Evolutionary conservation across 1,284 basidiomycete species (phyloP), one percentile per base, ranked within the genome.

Genomic region (Entoloma clypeatum): DNA sequence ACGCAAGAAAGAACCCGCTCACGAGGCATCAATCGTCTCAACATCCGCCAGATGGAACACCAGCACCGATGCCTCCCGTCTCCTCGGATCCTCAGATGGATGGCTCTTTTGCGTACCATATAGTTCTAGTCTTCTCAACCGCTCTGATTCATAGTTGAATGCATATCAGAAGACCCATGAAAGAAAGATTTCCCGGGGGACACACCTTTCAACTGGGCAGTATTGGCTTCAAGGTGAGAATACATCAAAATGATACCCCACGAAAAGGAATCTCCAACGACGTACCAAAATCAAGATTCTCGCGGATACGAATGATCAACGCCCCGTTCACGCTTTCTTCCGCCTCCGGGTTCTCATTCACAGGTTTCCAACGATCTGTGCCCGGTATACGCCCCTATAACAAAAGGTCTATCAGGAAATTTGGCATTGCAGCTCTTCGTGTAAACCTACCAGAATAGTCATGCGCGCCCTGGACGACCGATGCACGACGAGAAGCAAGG

Each of bases 31-130:
- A 47, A 85, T 82, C 14, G 69, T 75, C 47, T 92, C 89, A 3
- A 92, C 83, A 62, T 91, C 93, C 7, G 85, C 81, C 69, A 94
- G 76, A 57, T 96, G 92, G 64, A 95, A 90, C 10, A 95, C 86
- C 21, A 96, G 65, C 0, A 82, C 78, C 24, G 77, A 79, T 3
- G 92, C 86, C 43, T 85, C 75, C 45, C 79, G 77, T 48, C 92
- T 70, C 13, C 79, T 69, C 0, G 92, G 92, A 42, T 75, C 80
- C 47, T 95, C 92, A 2, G 89, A 91, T 0, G 93, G 92, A 65
- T 96, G 93, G 24, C 74, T 79, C 50, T 72, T 80, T 39, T 77
- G 70, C 21, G 77, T 64, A 7, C 91, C 91, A 53, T 92, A 94
- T 38, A 92, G 59, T 53, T 92, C 90, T 34, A 92, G 67, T 35